A percentile compares a stretch with the other conserved stretches of the same genome.
These are phyloP conservation scores for Blastomyces gilchristii DNA, from an alignment of 2,329 filamentous ascomycete species.

Conservation along the genomic window DNA sequence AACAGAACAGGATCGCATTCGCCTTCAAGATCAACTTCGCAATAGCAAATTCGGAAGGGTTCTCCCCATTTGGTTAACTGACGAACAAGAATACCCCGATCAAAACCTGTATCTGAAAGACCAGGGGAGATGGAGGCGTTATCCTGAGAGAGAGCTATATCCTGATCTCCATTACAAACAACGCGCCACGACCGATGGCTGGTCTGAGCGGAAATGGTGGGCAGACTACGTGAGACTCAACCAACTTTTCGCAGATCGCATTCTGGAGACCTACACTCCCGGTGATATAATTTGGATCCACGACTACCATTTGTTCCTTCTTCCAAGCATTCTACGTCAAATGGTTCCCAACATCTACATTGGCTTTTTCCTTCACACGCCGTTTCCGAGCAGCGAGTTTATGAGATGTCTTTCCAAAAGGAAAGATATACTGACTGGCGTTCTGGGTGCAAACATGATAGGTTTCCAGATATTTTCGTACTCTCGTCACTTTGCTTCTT, in stretches of 20 bases:
- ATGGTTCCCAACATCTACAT: conserved; percentile 82
- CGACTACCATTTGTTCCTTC: conserved; percentile 84
- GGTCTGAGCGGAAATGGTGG: conserved; percentile 73
- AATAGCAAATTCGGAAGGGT: conserved; percentile 67
- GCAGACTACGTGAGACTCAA: conserved; percentile 90
- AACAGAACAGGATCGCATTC: conserved; percentile 56
- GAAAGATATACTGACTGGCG: conserved; percentile 82
- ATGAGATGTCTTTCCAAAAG: conserved; percentile 77
- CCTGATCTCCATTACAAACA: conserved; percentile 94
- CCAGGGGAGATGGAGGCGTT: conserved; percentile 77
- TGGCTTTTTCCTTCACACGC: conserved; percentile 86
- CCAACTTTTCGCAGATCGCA: conserved; percentile 79
- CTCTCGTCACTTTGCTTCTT: conserved; percentile 86
- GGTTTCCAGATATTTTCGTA: conserved; percentile 96
- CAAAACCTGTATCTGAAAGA: conserved; percentile 65
- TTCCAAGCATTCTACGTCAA: conserved; percentile 81
- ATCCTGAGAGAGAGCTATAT: conserved; percentile 85
- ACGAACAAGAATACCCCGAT: conserved; percentile 60
- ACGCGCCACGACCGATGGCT: conserved; percentile 77
- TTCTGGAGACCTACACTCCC: conserved; percentile 79
- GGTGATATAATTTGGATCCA: conserved; percentile 89
- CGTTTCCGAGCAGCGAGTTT: conserved; percentile 94
- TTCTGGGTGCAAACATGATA: conserved; percentile 83
- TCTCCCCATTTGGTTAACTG: conserved; percentile 78
- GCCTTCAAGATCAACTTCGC: conserved; percentile 63